Base-by-base conservation (phyloP, 2,329 filamentous ascomycete species). In the Pseudocercospora ulei region DNA sequence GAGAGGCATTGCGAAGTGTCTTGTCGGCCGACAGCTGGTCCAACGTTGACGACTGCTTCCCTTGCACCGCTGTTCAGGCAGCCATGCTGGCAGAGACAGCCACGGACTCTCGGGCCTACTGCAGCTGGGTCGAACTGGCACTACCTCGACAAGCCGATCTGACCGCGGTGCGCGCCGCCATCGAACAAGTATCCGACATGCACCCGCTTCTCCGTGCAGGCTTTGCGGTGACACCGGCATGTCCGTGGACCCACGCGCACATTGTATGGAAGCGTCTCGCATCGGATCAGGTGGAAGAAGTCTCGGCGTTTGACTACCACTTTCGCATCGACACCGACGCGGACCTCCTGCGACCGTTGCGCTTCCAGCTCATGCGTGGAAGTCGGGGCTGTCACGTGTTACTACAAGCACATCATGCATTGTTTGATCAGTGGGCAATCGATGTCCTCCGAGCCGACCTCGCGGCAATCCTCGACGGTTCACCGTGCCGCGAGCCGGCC, bases 351-450 rank as follows among this genome's bases (percentile, higher is more conserved):
- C 64, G 65, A 18, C 83, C 85, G 0, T 64, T 87, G 8, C 62
- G 58, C 9, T 61, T 85, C n/a, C 71, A 82, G 43, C 61, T 86
- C 1, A 50, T 50, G 7, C 33, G 48, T 36, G 19, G 35, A 5
- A 11, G 48, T 11, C 34, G 55, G 3, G 39, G 47, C 31, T 19
- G 50, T 64, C 3, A 58, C 57, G 43, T 60, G 1, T 52, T 73
- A 7, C 37, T 83, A 28, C 68, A 79, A 7, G 65, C 92, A 0
- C 86, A 93, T 56, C 87, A 95, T 60, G 77, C 83, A 0, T 58
- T 92, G 1, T 95, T 93, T 55, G 87, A 95, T 59, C 87, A 86
- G n/a, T 95, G 87, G 87, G 87, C 85, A 0, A 71, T 86, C 7
- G 59, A 62, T 55, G 81, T 94, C 35, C 65, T 88, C 18, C 61